Conservation (phyloP, 2,329 filamentous ascomycete species). For the Monosporascus sp. region DNA sequence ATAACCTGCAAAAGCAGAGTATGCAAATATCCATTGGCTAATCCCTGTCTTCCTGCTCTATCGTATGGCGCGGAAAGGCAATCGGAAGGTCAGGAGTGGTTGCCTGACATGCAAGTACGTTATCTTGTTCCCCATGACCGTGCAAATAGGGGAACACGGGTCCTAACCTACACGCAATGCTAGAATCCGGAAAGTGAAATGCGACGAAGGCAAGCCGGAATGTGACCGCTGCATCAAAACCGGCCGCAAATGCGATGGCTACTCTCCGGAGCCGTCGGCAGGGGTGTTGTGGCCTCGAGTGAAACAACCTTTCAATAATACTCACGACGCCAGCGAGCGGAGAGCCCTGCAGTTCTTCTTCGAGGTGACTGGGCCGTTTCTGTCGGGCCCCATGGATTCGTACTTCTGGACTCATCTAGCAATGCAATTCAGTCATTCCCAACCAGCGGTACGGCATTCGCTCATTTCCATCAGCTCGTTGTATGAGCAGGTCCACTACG, state of each 20-base stretch:
- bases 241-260: slow-evolving; percentile 29
- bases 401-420: slow-evolving; percentile 38
- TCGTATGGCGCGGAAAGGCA: slow-evolving; percentile 21
- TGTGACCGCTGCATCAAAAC: slow-evolving; percentile 22
- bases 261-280: slow-evolving; percentile 12
- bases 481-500: slow-evolving; percentile 26
- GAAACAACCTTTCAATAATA: slow-evolving; percentile 20
- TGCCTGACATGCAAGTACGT: slow-evolving; percentile 19
- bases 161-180: not conserved
- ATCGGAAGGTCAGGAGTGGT: slow-evolving; percentile 19
- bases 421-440: slow-evolving; percentile 30
- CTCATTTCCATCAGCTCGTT: slow-evolving; percentile 34
- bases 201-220: slow-evolving; percentile 20
- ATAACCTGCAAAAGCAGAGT: not conserved
- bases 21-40: not conserved
- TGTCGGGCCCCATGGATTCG: slow-evolving; percentile 30
- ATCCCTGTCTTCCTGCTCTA: not conserved
- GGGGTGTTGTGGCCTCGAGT: slow-evolving; percentile 30
- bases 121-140: not conserved
- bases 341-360: slow-evolving; percentile 33
- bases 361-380: slow-evolving; percentile 28
- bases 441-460: slow-evolving; percentile 32
- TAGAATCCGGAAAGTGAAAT: slow-evolving; percentile 24
- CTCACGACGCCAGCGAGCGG: slow-evolving; percentile 21
- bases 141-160: not conserved